phyloP scores from a whole-genome alignment of 2,329 filamentous ascomycete genomes.

The Ampelomyces quisqualis region DNA sequence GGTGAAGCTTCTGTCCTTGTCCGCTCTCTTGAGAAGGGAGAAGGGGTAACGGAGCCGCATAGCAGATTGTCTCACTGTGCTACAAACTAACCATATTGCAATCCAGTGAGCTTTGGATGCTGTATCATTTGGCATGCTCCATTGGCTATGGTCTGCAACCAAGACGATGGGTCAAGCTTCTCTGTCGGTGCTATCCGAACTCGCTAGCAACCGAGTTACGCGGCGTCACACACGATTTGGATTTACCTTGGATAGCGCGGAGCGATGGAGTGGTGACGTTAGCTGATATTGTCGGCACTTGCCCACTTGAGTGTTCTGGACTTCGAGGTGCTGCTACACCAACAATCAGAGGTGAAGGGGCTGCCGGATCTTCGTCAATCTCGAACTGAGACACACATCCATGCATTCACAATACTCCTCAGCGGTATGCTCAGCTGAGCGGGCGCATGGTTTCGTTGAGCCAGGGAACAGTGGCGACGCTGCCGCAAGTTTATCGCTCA shows the following conservation, averaged over 20 bases:
- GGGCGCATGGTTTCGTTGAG: constrained; percentile 10
- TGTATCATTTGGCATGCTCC: background rate
- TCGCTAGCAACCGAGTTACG: background rate
- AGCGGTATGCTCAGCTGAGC: constrained; percentile 6
- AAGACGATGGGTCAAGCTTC: background rate
- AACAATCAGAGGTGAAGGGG: background rate
- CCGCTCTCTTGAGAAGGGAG: background rate
- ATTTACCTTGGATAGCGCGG: background rate
- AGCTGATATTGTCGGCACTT: constrained; percentile 1
- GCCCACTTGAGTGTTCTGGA: background rate
- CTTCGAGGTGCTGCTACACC: background rate
- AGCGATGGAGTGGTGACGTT: background rate
- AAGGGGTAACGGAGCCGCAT: background rate
- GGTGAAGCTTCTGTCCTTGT: constrained; percentile 21
- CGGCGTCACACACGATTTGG: background rate
- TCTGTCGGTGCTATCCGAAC: constrained; percentile 1
- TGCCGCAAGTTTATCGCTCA: constrained; percentile 23
- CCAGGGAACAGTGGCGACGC: constrained; percentile 26
- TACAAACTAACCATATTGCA: no score
- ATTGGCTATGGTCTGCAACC: background rate
- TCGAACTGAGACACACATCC: background rate
- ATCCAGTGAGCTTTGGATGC: no score
- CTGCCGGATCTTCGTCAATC: background rate
- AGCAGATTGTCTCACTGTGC: no score
- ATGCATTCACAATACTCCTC: constrained; percentile 5